Evolutionary conservation across 306 rosid genomes (phyloP), one percentile per base, ranked within the genome.

Genomic region (Prunus mongolica): DNA sequence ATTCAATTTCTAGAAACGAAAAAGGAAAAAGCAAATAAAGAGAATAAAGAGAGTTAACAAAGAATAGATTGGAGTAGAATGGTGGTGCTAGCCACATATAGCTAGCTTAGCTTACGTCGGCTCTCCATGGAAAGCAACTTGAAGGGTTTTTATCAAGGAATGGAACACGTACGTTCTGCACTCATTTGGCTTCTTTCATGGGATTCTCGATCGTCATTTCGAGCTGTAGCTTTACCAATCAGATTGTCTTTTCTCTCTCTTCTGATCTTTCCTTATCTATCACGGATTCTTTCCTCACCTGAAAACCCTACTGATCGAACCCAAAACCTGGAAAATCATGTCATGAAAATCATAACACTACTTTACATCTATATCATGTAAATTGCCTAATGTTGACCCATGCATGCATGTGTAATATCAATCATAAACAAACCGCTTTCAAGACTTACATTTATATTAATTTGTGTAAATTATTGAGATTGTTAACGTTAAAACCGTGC

Each of bases 231-330:
- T 16, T 28, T 30, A 30, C 18, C 11, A n/a, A 19, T 32, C 6
- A 19, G 1, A 11, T 3, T 34, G 45, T 63, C 20, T 4, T 54
- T 27, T 12, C 32, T 32, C 34, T 32, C 32, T 30, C 8, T 14
- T 12, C 65, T 20, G 75, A 34, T 38, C 20, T 71, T 55, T 71
- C 76, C 4, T 71, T 71, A n/a, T 55, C 65, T 16, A 5, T 55
- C 65, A 55, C 54, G 65, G 65, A 34, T 20, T 55, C 20, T 20
- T 12, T 6, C 8, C 8, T 67, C 57, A 6, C 30, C 13, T 3
- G 38, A 6, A 5, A 24, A 55, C 14, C 8, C 52, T 13, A 8
- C 14, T 2, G n/a, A 28, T 8, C 12, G 2, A 12, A 18, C 5
- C 64, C 12, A 70, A 49, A 24, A 25, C 7, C 61, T 57, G 76